phyloP scores from a whole-genome alignment of 257 asterid genomes.

The Forsythia viridissima region DNA sequence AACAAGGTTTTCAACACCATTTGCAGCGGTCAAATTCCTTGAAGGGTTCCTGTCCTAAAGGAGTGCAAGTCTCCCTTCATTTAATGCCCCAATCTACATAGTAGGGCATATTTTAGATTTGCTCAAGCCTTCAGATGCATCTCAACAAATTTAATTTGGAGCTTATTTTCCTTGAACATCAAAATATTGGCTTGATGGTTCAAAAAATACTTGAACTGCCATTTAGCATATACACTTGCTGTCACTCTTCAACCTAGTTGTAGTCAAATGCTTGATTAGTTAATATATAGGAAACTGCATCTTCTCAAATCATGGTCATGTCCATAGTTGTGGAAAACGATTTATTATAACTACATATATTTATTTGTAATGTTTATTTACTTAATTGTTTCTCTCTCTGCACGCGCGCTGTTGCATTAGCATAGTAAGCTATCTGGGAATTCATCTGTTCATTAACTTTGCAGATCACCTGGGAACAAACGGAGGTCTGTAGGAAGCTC shows the following conservation, averaged over 20 bases:
- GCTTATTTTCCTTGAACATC: background rate
- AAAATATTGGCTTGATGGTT: background rate
- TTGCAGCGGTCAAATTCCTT: conserved; percentile 66
- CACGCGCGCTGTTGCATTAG: background rate
- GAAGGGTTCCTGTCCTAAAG: conserved; percentile 48
- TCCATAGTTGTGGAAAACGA: background rate
- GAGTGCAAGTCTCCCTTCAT: conserved; percentile 56
- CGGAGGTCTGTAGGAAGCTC: conserved; percentile 46
- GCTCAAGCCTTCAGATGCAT: background rate
- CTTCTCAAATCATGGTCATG: background rate
- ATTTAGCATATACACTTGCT: background rate
- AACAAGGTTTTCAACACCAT: conserved; percentile 27
- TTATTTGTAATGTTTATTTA: background rate
- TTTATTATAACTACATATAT: background rate
- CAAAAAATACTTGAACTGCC: background rate
- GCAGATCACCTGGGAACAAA: conserved; percentile 66
- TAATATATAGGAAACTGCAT: background rate
- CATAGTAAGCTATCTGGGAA: background rate
- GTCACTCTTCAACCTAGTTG: background rate
- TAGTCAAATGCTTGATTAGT: background rate
- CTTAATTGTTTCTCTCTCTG: background rate
- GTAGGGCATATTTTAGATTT: background rate
- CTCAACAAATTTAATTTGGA: background rate
- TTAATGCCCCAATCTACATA: conserved; percentile 2
- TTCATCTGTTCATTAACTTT: conserved; percentile 21